A percentile compares a stretch with the other conserved stretches of the same genome.
Evolutionary conservation across 306 rosid genomes (phyloP).

Genomic region (Medicago lupulina): DNA sequence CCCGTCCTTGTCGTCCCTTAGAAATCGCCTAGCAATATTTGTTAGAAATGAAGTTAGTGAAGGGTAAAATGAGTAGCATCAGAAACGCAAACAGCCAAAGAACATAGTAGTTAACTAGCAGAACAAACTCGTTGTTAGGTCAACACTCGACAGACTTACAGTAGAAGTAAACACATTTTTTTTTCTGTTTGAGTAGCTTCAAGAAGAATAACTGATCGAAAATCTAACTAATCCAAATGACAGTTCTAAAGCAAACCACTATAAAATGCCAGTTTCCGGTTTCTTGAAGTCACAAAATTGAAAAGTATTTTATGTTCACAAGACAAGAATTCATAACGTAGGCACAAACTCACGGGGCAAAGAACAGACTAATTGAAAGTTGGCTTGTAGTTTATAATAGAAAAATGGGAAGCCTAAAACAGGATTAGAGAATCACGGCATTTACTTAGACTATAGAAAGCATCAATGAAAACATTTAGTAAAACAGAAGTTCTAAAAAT

Average conservation of each 20-base stretch:
- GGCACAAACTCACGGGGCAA: background rate
- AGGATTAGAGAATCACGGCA: background rate
- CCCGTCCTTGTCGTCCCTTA: conserved; percentile 93
- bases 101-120: conserved; percentile 7
- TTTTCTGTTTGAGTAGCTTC: conserved; percentile 25
- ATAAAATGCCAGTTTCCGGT: background rate
- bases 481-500: background rate
- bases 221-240: conserved; percentile 25
- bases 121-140: background rate
- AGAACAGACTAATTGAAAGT: too few relatives aligned
- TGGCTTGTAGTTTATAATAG: background rate
- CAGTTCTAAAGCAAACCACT: conserved; percentile 1
- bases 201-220: conserved; percentile 16
- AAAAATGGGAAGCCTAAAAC: background rate
- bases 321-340: background rate
- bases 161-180: background rate
- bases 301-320: background rate
- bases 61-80: conserved; percentile 23
- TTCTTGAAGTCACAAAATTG: background rate
- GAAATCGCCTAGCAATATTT: conserved; percentile 68
- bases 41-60: conserved; percentile 15
- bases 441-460: background rate
- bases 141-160: background rate
- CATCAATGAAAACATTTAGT: background rate
- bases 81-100: conserved; percentile 7